Evolutionary conservation across 2,329 filamentous ascomycete genomes (phyloP).

Genomic region (Endoconidiophora laricicola): DNA sequence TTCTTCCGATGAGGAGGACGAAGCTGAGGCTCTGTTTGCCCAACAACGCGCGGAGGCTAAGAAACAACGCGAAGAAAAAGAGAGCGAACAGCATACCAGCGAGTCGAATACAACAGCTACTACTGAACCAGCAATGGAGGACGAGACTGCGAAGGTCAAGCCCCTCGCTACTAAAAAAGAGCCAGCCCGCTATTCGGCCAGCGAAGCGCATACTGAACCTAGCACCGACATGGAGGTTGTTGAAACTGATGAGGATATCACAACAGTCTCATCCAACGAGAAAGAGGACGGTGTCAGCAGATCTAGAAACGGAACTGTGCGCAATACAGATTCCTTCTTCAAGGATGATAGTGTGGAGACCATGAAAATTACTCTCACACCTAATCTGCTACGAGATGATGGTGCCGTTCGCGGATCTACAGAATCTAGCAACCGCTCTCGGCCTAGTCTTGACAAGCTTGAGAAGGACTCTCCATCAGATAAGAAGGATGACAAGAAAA

Average conservation of each 20-base stretch:
- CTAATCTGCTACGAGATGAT: constrained; percentile 79
- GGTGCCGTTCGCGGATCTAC: constrained; percentile 37
- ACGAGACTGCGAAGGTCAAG: constrained; percentile 39
- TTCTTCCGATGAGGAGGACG: constrained; percentile 49
- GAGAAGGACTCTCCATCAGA: constrained; percentile 41
- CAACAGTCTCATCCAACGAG: background rate
- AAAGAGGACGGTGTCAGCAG: constrained; percentile 33
- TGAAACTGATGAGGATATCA: constrained; percentile 2
- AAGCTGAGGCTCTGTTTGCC: constrained; percentile 21
- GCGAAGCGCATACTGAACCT: background rate
- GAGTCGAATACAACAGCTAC: constrained; percentile 9
- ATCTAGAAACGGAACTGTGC: constrained; percentile 69
- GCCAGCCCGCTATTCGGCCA: constrained; percentile 25
- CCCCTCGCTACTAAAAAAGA: constrained; percentile 30
- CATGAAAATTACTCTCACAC: constrained; percentile 92
- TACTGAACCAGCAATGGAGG: constrained; percentile 21
- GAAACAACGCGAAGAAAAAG: constrained; percentile 17
- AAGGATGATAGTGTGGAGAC: constrained; percentile 91
- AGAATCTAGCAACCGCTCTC: constrained; percentile 31
- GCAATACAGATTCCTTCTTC: constrained; percentile 94
- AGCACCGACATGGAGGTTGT: too few relatives aligned
- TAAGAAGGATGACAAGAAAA: constrained; percentile 55
- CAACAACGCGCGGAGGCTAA: constrained; percentile 20
- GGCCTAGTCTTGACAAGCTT: constrained; percentile 57
- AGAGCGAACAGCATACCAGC: constrained; percentile 18